These are phyloP conservation scores for Multifurca ochricompacta DNA, from an alignment of 768 basidiomycete genomes.

Conservation along the genomic window DNA sequence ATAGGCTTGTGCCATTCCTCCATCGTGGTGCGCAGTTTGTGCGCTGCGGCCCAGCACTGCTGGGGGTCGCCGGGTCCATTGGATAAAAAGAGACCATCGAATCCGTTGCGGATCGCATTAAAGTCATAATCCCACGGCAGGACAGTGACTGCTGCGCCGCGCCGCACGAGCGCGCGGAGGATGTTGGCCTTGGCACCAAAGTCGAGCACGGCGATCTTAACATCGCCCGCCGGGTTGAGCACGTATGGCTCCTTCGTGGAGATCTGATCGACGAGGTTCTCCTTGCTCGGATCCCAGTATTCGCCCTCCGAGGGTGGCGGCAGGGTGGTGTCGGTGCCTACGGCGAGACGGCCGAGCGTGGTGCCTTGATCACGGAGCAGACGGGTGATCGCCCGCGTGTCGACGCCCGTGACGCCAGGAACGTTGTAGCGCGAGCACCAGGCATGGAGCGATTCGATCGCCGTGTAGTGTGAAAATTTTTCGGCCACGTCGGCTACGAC, in stretches of 20 bases:
- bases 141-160: slow-evolving; percentile 89
- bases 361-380: slow-evolving; percentile 95
- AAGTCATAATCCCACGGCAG: slow-evolving; percentile 98
- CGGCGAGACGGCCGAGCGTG: slow-evolving; percentile 83
- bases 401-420: slow-evolving; percentile 93
- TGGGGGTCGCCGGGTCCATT: slow-evolving; percentile 96
- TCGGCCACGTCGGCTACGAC: slow-evolving; percentile 94
- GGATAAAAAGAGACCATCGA: slow-evolving; percentile 90
- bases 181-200: slow-evolving; percentile 99
- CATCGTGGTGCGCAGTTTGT: slow-evolving; percentile 74
- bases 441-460: slow-evolving; percentile 84
- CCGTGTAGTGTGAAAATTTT: slow-evolving; percentile 89
- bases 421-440: slow-evolving; percentile 91
- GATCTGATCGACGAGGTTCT: slow-evolving; percentile 91
- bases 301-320: slow-evolving; percentile 56
- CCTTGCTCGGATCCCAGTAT: slow-evolving; percentile 87
- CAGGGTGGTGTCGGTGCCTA: slow-evolving; percentile 62
- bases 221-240: slow-evolving; percentile 78
- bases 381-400: slow-evolving; percentile 92
- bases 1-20: slow-evolving; percentile 88
- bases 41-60: slow-evolving; percentile 79
- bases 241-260: slow-evolving; percentile 81
- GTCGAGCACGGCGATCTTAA: slow-evolving; percentile 93
- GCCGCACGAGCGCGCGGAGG: slow-evolving; percentile 81
- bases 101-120: slow-evolving; percentile 82